A percentile compares a stretch with the other conserved stretches of the same genome.
Conservation (phyloP, 306 rosid species). For the Begonia masoniana region DNA sequence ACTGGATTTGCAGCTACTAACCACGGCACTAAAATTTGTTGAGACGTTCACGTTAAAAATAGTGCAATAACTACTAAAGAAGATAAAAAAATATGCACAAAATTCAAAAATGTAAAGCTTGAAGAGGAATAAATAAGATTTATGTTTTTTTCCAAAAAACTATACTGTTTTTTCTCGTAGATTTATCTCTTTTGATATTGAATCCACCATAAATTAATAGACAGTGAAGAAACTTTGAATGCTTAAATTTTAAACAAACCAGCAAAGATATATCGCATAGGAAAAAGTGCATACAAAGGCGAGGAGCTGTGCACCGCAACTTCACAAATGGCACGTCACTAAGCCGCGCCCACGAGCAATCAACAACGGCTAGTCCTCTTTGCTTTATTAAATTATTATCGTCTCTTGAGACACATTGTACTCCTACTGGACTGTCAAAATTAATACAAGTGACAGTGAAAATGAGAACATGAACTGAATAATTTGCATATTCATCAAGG, state of each 20-base stretch:
- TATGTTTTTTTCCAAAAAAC: no score
- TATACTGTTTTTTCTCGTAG: no score
- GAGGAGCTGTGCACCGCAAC: conserved; percentile 79
- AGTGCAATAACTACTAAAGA: conserved; percentile 1
- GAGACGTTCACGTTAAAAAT: background rate
- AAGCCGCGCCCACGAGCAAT: conserved; percentile 97
- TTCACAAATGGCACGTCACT: conserved; percentile 83
- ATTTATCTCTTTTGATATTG: no score
- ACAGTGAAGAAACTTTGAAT: no score
- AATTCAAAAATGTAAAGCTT: no score
- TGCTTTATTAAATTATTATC: conserved; percentile 49
- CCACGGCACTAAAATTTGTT: conserved; percentile 72
- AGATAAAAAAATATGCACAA: no score
- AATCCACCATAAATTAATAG: no score
- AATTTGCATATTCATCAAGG: no score
- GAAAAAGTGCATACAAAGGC: conserved; percentile 52
- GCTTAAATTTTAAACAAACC: conserved; percentile 7
- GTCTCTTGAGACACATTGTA: conserved; percentile 79
- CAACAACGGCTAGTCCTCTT: conserved; percentile 91
- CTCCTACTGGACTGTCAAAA: conserved; percentile 75
- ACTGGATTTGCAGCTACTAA: conserved; percentile 96
- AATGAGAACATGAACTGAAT: background rate
- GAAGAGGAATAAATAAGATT: no score
- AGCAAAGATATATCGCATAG: background rate
- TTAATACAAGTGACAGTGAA: conserved; percentile 5